phyloP scores from a whole-genome alignment of 495 filamentous ascomycete species.

The Aspergillus sclerotiicarbonarius region DNA sequence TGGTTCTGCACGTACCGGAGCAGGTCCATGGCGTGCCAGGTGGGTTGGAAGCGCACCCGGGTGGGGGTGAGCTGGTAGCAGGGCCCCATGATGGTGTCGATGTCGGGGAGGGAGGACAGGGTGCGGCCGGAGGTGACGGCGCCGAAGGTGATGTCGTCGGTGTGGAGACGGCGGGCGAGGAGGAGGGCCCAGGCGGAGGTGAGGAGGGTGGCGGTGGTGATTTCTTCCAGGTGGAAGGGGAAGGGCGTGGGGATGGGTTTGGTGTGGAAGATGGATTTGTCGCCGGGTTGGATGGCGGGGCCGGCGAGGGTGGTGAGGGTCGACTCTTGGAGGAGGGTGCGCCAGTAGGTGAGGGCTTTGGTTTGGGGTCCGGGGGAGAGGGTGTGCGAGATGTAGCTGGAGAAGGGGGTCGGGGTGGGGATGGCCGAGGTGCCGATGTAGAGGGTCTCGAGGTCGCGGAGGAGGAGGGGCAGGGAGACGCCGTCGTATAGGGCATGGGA shows the following conservation, averaged over 20 bases:
- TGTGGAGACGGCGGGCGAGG: conserved; percentile 49
- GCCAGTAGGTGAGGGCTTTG: conserved; percentile 46
- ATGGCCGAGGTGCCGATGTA: conserved; percentile 37
- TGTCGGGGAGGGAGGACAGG: conserved; percentile 44
- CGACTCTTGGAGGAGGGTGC: conserved; percentile 50
- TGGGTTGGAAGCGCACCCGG: conserved; percentile 29
- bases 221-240: conserved; percentile 33
- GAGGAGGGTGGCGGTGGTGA: conserved; percentile 57
- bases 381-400: conserved; percentile 43
- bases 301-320: conserved; percentile 44
- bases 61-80: conserved; percentile 40
- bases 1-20: conserved; percentile 34
- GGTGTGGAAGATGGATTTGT: conserved; percentile 34
- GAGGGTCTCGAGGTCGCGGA: conserved; percentile 45
- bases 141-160: conserved; percentile 58
- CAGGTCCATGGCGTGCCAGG: conserved; percentile 38
- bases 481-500: conserved; percentile 72
- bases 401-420: conserved; percentile 46
- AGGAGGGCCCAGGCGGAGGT: conserved; percentile 63
- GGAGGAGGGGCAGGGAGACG: conserved; percentile 57
- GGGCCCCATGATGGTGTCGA: conserved; percentile 46
- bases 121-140: conserved; percentile 52
- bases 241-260: conserved; percentile 40
- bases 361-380: conserved; percentile 15
- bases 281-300: conserved; percentile 26